Conservation (phyloP, 257 asterid species). For the Verbascum thapsus region DNA sequence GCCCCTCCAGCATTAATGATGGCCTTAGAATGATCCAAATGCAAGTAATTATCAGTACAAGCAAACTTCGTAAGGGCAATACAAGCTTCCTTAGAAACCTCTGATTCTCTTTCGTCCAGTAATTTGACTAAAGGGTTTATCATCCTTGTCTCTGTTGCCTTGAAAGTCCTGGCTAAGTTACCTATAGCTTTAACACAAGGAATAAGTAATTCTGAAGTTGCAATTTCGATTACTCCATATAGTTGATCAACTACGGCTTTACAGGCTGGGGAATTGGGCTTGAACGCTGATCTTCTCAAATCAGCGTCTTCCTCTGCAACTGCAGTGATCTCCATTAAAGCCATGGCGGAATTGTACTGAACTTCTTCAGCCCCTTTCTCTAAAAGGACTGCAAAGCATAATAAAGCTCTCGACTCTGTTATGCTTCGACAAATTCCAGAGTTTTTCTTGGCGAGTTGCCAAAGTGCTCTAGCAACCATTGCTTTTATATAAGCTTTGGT, state of each 20-base stretch:
- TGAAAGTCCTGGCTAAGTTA: conserved; percentile 45
- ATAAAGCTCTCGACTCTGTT: conserved; percentile 52
- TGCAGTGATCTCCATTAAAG: conserved; percentile 48
- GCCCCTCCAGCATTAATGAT: conserved; percentile 49
- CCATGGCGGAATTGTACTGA: conserved; percentile 56
- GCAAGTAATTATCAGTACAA: conserved; percentile 44
- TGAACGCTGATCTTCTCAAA: conserved; percentile 42
- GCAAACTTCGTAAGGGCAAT: conserved; percentile 47
- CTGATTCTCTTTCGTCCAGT: conserved; percentile 41
- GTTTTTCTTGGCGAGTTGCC: conserved; percentile 49
- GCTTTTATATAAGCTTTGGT: conserved; percentile 53
- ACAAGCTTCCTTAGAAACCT: conserved; percentile 41
- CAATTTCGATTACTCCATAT: conserved; percentile 36
- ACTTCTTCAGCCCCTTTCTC: conserved; percentile 52
- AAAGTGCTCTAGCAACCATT: conserved; percentile 65
- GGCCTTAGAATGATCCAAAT: conserved; percentile 44
- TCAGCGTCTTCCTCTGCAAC: conserved; percentile 46
- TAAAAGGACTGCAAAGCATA: conserved; percentile 51
- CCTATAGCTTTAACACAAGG: conserved; percentile 48
- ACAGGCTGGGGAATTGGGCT: conserved; percentile 49
- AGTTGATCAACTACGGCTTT: conserved; percentile 43
- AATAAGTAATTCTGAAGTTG: conserved; percentile 35
- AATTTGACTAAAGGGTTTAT: conserved; percentile 44
- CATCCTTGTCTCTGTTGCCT: conserved; percentile 50
- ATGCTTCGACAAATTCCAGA: conserved; percentile 54